Evolutionary conservation across 805 yeast species (phyloP).

Genomic region (Nakazawaea anatomiae): DNA sequence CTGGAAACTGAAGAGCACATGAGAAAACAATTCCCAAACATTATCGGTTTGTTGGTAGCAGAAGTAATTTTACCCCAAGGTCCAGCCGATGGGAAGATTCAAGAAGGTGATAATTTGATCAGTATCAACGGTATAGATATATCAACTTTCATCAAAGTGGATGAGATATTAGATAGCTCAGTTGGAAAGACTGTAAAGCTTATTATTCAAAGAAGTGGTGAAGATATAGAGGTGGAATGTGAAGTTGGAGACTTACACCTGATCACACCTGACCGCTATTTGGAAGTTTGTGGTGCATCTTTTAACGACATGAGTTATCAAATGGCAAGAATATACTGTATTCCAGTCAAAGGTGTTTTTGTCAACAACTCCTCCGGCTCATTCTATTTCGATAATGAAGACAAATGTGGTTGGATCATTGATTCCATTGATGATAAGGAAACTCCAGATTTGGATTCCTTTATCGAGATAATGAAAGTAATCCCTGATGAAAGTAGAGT

Average conservation of each 20-base stretch:
- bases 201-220: slow-evolving; percentile 70
- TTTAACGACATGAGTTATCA: slow-evolving; percentile 86
- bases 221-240: slow-evolving; percentile 42
- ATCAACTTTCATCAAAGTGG: slow-evolving; percentile 72
- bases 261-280: slow-evolving; percentile 77
- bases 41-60: slow-evolving; percentile 79
- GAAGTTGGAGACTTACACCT: slow-evolving; percentile 70
- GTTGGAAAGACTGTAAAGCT: slow-evolving; percentile 56
- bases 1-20: slow-evolving; percentile 66
- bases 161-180: slow-evolving; percentile 68
- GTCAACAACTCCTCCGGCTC: slow-evolving; percentile 74
- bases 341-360: slow-evolving; percentile 82
- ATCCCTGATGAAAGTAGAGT: slow-evolving; percentile 77
- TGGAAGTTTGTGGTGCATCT: slow-evolving; percentile 81
- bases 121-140: slow-evolving; percentile 63
- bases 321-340: slow-evolving; percentile 76
- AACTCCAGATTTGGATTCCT: slow-evolving; percentile 68
- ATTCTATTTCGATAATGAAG: slow-evolving; percentile 53
- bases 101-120: slow-evolving; percentile 82
- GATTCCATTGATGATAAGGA: slow-evolving; percentile 72
- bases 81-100: slow-evolving; percentile 66
- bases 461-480: slow-evolving; percentile 68
- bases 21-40: slow-evolving; percentile 62
- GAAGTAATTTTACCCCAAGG: slow-evolving; percentile 79
- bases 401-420: slow-evolving; percentile 72